Evolutionary conservation across 2,329 filamentous ascomycete species (phyloP).

Genomic region (Pseudocercospora macadamiae): DNA sequence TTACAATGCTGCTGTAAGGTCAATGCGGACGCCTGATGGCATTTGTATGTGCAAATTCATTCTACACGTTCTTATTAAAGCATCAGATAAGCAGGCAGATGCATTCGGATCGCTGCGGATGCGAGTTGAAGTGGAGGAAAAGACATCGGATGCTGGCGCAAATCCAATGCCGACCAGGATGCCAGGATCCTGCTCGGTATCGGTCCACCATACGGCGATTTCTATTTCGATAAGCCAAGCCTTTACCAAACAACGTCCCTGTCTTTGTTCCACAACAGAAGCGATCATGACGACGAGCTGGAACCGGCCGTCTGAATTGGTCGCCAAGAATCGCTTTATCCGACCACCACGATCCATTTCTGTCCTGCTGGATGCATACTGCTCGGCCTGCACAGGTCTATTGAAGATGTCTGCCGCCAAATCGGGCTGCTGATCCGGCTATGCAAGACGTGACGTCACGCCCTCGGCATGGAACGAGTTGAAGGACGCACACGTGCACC

Average conservation of each 20-base stretch:
- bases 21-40: background rate
- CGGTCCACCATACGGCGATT: background rate
- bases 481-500: slow-evolving; percentile 6
- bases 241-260: slow-evolving; percentile 1
- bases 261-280: slow-evolving; percentile 1
- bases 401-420: slow-evolving; percentile 2
- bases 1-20: slow-evolving; percentile 14
- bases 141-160: background rate
- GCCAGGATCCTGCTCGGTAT: background rate
- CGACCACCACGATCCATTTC: background rate
- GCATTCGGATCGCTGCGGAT: slow-evolving; percentile 5
- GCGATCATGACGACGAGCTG: slow-evolving; percentile 7
- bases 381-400: background rate
- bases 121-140: background rate
- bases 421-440: background rate
- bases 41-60: background rate
- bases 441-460: background rate
- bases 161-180: background rate
- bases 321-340: slow-evolving; percentile 2
- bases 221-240: slow-evolving; percentile 2
- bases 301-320: slow-evolving; percentile 1
- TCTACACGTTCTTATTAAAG: slow-evolving; percentile 11
- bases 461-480: too few relatives aligned
- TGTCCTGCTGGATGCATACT: background rate
- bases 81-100: slow-evolving; percentile 1